Conservation (phyloP, 352 stramenopile species). For the Albugo laibachii region DNA sequence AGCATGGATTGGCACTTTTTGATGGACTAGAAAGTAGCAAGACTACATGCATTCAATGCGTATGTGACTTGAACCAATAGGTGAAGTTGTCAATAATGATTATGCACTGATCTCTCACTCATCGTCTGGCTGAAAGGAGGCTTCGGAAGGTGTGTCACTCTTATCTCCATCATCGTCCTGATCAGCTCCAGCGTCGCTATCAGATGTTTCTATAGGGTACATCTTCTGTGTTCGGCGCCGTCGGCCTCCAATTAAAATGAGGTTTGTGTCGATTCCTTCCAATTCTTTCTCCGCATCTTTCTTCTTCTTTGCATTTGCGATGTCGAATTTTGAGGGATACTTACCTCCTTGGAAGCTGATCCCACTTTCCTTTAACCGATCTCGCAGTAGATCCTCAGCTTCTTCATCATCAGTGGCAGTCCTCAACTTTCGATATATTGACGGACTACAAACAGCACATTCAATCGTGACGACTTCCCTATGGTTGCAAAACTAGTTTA, state of each 20-base stretch:
- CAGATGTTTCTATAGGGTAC: no score
- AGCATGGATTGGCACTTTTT: no score
- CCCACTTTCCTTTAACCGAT: constrained; percentile 20
- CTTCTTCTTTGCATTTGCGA: constrained; percentile 48
- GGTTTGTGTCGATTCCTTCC: constrained; percentile 61
- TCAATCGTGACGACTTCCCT: background rate
- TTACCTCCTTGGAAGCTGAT: constrained; percentile 23
- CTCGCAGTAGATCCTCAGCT: constrained; percentile 33
- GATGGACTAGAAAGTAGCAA: no score
- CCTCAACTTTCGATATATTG: constrained; percentile 39
- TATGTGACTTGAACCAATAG: no score
- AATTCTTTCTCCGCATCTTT: constrained; percentile 42
- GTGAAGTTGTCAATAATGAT: no score
- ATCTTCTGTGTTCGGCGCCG: no score
- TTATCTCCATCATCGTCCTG: no score
- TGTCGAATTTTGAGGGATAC: constrained; percentile 46
- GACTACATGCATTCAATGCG: no score
- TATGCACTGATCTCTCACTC: no score
- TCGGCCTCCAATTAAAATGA: constrained; percentile 14
- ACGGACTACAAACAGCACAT: constrained; percentile 18
- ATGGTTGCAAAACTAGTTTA: constrained; percentile 10
- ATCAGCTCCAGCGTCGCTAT: no score
- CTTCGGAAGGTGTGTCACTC: no score
- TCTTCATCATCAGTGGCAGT: constrained; percentile 15
- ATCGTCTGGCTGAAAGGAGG: no score